A percentile compares a stretch with the other conserved stretches of the same genome.
Evolutionary conservation across 257 asterid species (phyloP).

Genomic region (Solanum gracilifrons): DNA sequence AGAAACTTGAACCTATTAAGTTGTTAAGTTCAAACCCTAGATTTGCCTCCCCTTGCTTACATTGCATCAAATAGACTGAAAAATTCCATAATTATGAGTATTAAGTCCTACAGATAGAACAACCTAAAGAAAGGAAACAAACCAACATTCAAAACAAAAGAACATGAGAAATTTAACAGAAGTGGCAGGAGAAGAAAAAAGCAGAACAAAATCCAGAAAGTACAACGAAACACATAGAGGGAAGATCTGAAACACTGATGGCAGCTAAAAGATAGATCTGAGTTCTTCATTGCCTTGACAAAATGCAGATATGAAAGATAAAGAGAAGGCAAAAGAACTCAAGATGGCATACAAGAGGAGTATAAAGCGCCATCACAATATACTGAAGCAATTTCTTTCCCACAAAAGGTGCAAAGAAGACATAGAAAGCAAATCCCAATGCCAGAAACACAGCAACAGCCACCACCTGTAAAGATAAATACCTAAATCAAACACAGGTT

Average conservation of each 20-base stretch:
- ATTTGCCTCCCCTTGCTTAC: background rate
- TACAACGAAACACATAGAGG: slow-evolving; percentile 1
- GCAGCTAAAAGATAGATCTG: slow-evolving; percentile 43
- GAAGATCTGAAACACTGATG: slow-evolving; percentile 11
- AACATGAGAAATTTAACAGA: background rate
- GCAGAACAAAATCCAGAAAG: background rate
- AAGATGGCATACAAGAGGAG: slow-evolving; percentile 82
- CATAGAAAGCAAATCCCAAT: slow-evolving; percentile 96
- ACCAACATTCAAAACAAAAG: background rate
- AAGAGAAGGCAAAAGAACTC: background rate
- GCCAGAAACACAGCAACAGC: slow-evolving; percentile 99
- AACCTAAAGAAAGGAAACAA: background rate
- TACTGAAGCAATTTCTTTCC: slow-evolving; percentile 77
- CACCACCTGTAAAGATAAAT: slow-evolving; percentile 59
- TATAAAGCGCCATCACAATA: slow-evolving; percentile 78
- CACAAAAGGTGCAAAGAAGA: slow-evolving; percentile 97
- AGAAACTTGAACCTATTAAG: background rate
- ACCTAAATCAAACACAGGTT: slow-evolving; percentile 1
- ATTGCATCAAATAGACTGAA: background rate
- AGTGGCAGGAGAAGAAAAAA: background rate
- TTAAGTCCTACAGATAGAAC: background rate
- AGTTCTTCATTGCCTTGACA: slow-evolving; percentile 6
- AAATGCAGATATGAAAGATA: background rate
- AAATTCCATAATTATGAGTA: background rate
- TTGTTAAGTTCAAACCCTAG: background rate